A percentile compares a stretch with the other conserved stretches of the same genome.
phyloP scores from a whole-genome alignment of 352 stramenopile species.

The Phytophthora macrochlamydospora region DNA sequence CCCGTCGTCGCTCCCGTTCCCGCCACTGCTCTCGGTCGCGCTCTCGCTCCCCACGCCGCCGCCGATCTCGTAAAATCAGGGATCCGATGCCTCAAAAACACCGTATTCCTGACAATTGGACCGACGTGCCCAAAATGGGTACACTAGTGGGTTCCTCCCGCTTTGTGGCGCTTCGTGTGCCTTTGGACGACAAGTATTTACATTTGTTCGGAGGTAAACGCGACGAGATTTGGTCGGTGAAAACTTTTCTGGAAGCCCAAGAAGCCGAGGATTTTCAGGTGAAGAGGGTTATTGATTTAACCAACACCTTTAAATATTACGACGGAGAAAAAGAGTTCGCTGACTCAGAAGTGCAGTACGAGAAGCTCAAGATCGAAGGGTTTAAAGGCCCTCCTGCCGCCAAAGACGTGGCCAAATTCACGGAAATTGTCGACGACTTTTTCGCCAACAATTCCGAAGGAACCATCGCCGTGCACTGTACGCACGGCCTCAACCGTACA shows the following conservation, averaged over 20 bases:
- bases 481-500: conserved; percentile 79
- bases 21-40: not conserved
- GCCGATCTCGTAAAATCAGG: not conserved
- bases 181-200: conserved; percentile 70
- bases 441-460: conserved; percentile 40
- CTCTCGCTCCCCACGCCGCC: conserved; percentile 7
- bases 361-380: conserved; percentile 81
- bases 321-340: conserved; percentile 57
- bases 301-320: conserved; percentile 89
- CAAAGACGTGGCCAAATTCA: conserved; percentile 61
- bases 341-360: conserved; percentile 57
- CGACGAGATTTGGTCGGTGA: conserved; percentile 62
- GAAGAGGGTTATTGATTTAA: conserved; percentile 80
- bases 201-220: conserved; percentile 38
- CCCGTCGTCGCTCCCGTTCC: not conserved
- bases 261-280: conserved; percentile 41
- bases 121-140: conserved; percentile 79
- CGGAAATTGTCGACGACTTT: conserved; percentile 71
- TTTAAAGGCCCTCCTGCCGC: conserved; percentile 58
- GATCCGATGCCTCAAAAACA: conserved; percentile 38
- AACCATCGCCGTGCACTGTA: conserved; percentile 77
- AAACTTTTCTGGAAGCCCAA: conserved; percentile 58
- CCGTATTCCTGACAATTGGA: conserved; percentile 81
- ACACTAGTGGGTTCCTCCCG: conserved; percentile 50
- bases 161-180: conserved; percentile 75